Conservation (phyloP, 2,329 filamentous ascomycete genomes). For the Aspergillus niger region DNA sequence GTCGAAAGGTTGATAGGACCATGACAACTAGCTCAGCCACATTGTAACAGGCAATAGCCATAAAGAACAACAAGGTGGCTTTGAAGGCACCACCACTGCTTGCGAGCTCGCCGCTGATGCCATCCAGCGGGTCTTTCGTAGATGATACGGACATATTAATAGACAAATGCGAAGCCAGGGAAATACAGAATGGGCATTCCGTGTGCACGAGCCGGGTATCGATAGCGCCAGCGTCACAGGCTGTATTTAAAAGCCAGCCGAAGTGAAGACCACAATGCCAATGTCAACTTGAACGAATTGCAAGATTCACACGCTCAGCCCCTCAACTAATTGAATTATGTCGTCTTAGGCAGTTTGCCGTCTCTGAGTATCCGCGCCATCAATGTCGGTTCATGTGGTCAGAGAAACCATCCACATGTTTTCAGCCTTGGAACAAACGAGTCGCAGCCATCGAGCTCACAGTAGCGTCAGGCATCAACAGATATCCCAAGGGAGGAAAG, state of each 20-base stretch:
- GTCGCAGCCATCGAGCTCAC: neutral
- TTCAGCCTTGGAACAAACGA: neutral
- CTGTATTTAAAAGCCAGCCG: neutral
- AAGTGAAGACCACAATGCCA: neutral
- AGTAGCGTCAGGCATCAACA: neutral
- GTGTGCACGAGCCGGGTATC: neutral
- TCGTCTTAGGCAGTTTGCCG: neutral
- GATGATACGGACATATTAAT: conserved; percentile 8
- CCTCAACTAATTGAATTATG: neutral
- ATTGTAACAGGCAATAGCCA: conserved; percentile 50
- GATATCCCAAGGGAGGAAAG: neutral
- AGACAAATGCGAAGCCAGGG: neutral
- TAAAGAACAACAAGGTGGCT: conserved; percentile 34
- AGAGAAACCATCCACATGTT: neutral
- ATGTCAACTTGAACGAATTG: neutral
- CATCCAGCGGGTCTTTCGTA: conserved; percentile 28
- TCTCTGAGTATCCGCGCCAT: neutral
- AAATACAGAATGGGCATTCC: neutral
- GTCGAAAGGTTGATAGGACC: conserved; percentile 43
- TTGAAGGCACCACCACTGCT: conserved; percentile 24
- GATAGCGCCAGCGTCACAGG: neutral
- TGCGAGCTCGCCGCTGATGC: conserved; percentile 34
- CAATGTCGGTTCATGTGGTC: neutral
- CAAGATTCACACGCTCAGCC: neutral
- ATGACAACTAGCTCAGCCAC: conserved; percentile 48